phyloP scores from a whole-genome alignment of 108 stramenopile genomes.

The Cyclotella choctawhatcheeana region DNA sequence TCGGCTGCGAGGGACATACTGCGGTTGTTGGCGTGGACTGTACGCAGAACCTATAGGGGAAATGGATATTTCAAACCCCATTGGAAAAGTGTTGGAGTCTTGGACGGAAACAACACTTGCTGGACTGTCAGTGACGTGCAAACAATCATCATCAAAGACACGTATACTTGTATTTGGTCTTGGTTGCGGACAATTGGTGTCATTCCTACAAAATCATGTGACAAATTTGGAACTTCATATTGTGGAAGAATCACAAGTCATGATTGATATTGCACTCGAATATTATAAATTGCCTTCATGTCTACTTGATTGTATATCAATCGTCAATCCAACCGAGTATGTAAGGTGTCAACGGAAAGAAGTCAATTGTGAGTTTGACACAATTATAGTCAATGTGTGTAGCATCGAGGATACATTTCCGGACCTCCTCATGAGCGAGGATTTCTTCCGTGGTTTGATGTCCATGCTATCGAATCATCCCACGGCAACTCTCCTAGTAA shows the following conservation, averaged over 20 bases:
- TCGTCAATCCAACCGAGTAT: conserved; percentile 24
- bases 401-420: conserved; percentile 29
- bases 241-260: conserved; percentile 17
- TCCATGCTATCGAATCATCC: conserved; percentile 28
- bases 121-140: conserved; percentile 17
- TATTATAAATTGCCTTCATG: conserved; percentile 9
- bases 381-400: conserved; percentile 32
- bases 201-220: conserved; percentile 16
- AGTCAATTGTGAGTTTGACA: conserved; percentile 12
- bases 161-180: conserved; percentile 30
- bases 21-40: conserved; percentile 26
- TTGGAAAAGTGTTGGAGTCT: conserved; percentile 1
- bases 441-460: conserved; percentile 19
- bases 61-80: conserved; percentile 26
- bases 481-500: conserved; percentile 29
- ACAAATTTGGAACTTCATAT: conserved; percentile 10
- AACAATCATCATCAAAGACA: background rate
- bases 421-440: conserved; percentile 1
- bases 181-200: conserved; percentile 26
- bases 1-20: conserved; percentile 23
- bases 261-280: conserved; percentile 32
- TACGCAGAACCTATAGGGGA: conserved; percentile 35
- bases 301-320: conserved; percentile 12
- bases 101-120: conserved; percentile 33
- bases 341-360: conserved; percentile 16